phyloP scores from a whole-genome alignment of 1,139 yeast genomes.

The Candida sp. region DNA sequence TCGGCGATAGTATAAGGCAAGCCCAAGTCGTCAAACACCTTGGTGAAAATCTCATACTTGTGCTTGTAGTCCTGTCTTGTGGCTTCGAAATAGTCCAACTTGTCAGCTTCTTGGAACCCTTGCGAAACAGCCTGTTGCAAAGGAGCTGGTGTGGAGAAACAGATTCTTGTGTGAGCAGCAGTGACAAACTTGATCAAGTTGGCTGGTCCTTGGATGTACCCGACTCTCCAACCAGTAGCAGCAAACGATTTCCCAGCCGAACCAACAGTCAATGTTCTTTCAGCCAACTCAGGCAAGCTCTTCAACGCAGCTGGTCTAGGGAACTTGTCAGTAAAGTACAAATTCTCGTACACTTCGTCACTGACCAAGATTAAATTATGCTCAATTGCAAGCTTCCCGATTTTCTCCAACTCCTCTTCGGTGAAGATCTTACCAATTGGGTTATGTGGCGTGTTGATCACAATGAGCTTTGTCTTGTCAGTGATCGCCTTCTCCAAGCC shows the following conservation, averaged over 20 bases:
- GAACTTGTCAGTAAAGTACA: conserved; percentile 70
- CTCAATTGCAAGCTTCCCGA: conserved; percentile 84
- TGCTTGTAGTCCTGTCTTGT: conserved; percentile 69
- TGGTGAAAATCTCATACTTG: conserved; percentile 74
- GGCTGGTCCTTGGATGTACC: conserved; percentile 93
- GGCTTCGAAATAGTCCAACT: conserved; percentile 66
- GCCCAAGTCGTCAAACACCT: conserved; percentile 83
- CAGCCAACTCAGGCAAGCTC: conserved; percentile 69
- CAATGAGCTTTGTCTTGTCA: conserved; percentile 80
- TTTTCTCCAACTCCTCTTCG: conserved; percentile 66
- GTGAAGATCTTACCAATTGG: conserved; percentile 93
- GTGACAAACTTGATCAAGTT: conserved; percentile 80
- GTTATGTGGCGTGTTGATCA: conserved; percentile 93
- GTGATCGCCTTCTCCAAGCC: conserved; percentile 74
- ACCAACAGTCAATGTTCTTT: conserved; percentile 87
- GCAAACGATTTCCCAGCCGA: conserved; percentile 98
- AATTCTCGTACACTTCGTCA: conserved; percentile 95
- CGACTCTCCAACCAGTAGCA: conserved; percentile 98
- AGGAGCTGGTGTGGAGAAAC: conserved; percentile 92
- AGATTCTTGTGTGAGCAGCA: conserved; percentile 92
- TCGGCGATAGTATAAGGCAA: conserved; percentile 90
- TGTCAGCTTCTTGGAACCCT: conserved; percentile 66
- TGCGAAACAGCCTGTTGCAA: conserved; percentile 90
- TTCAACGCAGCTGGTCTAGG: conserved; percentile 84
- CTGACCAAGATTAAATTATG: conserved; percentile 82